Base-by-base conservation (phyloP, 129 eudicot species). In the Deinandra increscens region DNA sequence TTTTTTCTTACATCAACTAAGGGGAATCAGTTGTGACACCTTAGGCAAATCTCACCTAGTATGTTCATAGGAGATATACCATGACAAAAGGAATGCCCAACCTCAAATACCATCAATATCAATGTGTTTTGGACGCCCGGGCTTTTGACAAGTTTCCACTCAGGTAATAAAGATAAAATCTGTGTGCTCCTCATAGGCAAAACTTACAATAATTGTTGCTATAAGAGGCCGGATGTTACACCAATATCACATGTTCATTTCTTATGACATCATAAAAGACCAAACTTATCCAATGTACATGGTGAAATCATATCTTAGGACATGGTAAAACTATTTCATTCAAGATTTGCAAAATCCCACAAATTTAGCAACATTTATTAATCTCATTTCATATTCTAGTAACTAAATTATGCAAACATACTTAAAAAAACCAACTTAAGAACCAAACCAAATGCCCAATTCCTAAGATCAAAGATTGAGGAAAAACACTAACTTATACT, bases 381-480 rank as follows among this genome's bases (percentile, higher is more conserved):
- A 66, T 45, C 60, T 48, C 41, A 31, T 46, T 62, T 48, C 51
- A 42, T 12, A 18, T 60, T 71, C 60, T 65, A 66, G 49, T 64
- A 51, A 1, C 39, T 61, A 61, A 18, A 20, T 48, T 23, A 50
- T 50, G 36, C 56, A 64, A 1, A 20, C 3, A 38, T 14, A 14
- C 33, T 49, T 22, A 15, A 51, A 1, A 4, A 29, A 38, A 29
- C 17, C 3, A 7, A 44, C 41, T 19, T 23, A 59, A 19, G 62
- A 42, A 55, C 54, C 18, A 66, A 66, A 67, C 62, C 60, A 68
- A 23, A 44, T 58, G 41, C 4, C 23, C 68, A 67, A 67, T 59
- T 58, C 60, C 58, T 20, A 46, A 56, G 33, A 56, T 54, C 51
- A 66, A 55, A 14, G 31, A 20, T 33, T 55, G 4, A 64, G 1